Conservation (phyloP, 1,139 yeast species). For the Hemisphaericaspora lyxosophila region DNA sequence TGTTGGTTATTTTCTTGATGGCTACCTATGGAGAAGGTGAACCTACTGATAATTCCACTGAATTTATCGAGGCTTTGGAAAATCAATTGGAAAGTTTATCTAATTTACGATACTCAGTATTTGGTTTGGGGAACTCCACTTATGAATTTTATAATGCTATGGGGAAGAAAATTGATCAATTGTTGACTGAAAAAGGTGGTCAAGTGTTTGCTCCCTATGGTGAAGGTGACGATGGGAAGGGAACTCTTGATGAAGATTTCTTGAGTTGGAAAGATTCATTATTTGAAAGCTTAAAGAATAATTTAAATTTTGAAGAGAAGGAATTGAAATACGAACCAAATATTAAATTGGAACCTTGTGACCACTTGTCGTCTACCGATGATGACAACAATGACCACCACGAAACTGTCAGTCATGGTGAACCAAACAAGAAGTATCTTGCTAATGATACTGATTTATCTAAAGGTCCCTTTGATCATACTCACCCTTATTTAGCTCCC, state of each 20-base stretch:
- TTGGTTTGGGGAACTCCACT: slow-evolving; percentile 92
- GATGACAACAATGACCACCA: no score
- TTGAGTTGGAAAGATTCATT: slow-evolving; percentile 86
- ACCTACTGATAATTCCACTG: slow-evolving; percentile 89
- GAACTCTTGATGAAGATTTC: slow-evolving; percentile 93
- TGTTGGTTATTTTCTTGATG: slow-evolving; percentile 68
- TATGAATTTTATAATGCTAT: slow-evolving; percentile 89
- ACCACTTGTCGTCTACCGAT: slow-evolving; percentile 24
- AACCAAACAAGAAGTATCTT: slow-evolving; percentile 68
- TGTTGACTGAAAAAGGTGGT: slow-evolving; percentile 66
- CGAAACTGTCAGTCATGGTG: slow-evolving; percentile 80
- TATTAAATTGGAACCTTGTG: slow-evolving; percentile 46
- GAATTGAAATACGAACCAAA: slow-evolving; percentile 79
- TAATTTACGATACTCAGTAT: slow-evolving; percentile 68
- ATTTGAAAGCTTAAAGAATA: slow-evolving; percentile 63
- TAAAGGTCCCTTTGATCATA: slow-evolving; percentile 79
- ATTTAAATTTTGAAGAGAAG: slow-evolving; percentile 68
- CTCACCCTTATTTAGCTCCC: slow-evolving; percentile 82
- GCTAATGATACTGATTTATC: slow-evolving; percentile 45
- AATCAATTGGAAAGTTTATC: slow-evolving; percentile 61
- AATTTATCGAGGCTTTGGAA: slow-evolving; percentile 62
- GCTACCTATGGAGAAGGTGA: slow-evolving; percentile 99
- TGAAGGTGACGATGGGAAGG: slow-evolving; percentile 93
- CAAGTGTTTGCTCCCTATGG: slow-evolving; percentile 71
- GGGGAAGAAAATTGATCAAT: slow-evolving; percentile 56